A percentile compares a stretch with the other conserved stretches of the same genome.
Conservation (phyloP, 106 monocot species). For the Dendrobium huoshanense region DNA sequence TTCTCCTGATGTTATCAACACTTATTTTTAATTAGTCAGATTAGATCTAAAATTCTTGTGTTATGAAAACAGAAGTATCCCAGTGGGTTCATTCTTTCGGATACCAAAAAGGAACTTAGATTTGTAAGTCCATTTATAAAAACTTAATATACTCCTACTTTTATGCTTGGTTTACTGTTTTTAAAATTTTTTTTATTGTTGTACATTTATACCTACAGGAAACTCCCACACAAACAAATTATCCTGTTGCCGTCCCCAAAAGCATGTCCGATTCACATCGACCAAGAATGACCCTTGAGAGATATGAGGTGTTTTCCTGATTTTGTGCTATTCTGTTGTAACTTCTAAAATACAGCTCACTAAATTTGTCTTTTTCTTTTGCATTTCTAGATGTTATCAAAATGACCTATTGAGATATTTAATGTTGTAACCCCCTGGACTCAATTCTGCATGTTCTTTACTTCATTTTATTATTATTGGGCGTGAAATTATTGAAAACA, state of each 20-base stretch:
- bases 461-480: neutral
- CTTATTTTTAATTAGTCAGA: neutral
- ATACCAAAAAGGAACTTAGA: conserved; percentile 30
- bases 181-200: neutral
- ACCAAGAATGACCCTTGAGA: conserved; percentile 49
- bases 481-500: neutral
- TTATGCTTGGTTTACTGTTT: neutral
- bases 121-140: conserved; percentile 45
- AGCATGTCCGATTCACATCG: conserved; percentile 44
- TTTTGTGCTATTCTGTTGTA: neutral
- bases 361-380: neutral
- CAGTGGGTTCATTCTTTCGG: conserved; percentile 22
- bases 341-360: neutral
- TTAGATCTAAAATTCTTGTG: conserved; percentile 5
- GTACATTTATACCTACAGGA: conserved; percentile 32
- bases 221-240: conserved; percentile 64
- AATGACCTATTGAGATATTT: neutral
- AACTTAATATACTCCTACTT: neutral
- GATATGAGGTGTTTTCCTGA: conserved; percentile 51
- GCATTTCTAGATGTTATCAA: neutral
- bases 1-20: neutral
- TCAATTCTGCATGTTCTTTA: neutral
- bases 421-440: neutral
- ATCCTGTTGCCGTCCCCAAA: conserved; percentile 30
- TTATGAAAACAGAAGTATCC: conserved; percentile 42